phyloP scores from a whole-genome alignment of 768 basidiomycete species.

The Suillus sp. region DNA sequence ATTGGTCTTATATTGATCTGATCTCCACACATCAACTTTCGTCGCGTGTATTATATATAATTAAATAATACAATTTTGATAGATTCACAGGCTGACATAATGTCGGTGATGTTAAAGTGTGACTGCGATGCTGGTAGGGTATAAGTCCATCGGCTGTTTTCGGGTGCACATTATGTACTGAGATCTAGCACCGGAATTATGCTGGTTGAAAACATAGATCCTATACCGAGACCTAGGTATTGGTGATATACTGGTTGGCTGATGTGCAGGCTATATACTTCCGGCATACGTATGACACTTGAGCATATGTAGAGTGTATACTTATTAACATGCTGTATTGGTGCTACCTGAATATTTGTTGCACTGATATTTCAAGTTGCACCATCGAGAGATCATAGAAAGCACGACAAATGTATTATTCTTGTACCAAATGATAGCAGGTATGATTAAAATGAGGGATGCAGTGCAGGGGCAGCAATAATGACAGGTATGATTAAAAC shows the following conservation, averaged over 20 bases:
- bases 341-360: neutral
- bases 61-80: neutral
- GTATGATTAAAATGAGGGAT: neutral
- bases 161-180: neutral
- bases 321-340: neutral
- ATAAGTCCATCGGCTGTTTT: neutral
- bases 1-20: no score
- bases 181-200: neutral
- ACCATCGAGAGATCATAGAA: neutral
- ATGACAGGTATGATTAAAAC: neutral
- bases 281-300: neutral
- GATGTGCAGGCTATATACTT: neutral
- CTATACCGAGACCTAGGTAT: neutral
- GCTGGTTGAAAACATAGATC: neutral
- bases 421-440: neutral
- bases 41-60: neutral
- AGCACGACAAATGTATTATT: neutral
- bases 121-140: neutral
- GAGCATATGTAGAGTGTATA: neutral
- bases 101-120: rapidly evolving
- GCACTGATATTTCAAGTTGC: neutral
- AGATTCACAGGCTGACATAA: neutral
- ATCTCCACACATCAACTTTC: neutral
- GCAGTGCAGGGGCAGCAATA: neutral
- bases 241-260: neutral